These are phyloP conservation scores for Yarrowia sp. DNA, from an alignment of 805 yeast genomes.

Conservation along the genomic window DNA sequence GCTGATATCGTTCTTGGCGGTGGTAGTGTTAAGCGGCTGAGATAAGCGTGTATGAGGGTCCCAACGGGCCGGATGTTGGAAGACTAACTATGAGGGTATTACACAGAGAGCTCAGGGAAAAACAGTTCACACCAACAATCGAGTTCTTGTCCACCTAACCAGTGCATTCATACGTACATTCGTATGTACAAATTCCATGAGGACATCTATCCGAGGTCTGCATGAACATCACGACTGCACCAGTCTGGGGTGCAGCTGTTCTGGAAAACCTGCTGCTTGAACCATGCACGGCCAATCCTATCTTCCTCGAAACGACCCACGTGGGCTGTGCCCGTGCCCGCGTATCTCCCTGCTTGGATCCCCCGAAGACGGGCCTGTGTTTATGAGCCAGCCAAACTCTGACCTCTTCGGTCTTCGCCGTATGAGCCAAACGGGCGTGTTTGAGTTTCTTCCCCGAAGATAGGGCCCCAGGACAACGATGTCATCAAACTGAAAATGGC, in stretches of 20 bases:
- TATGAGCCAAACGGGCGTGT: not conserved
- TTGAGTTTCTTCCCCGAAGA: not conserved
- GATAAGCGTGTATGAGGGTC: too few species aligned
- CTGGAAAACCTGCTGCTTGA: not conserved
- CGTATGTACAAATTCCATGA: too few species aligned
- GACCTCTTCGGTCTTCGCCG: constrained; percentile 3
- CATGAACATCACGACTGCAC: not conserved
- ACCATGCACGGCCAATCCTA: not conserved
- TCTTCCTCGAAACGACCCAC: not conserved
- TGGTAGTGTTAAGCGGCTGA: not conserved
- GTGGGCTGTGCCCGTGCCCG: not conserved
- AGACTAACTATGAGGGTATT: too few species aligned
- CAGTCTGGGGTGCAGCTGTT: too few species aligned
- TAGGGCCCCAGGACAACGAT: not conserved
- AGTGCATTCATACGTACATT: too few species aligned
- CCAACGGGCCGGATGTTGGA: too few species aligned
- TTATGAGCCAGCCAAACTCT: not conserved
- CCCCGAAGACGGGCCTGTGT: not conserved
- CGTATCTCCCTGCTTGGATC: not conserved
- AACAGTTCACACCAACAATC: too few species aligned
- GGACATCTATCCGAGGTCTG: too few species aligned
- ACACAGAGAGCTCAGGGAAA: too few species aligned
- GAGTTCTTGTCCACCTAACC: too few species aligned
- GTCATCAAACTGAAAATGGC: not conserved
- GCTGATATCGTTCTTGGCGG: not conserved